phyloP scores from a whole-genome alignment of 805 yeast species.

The Ogataea henricii region DNA sequence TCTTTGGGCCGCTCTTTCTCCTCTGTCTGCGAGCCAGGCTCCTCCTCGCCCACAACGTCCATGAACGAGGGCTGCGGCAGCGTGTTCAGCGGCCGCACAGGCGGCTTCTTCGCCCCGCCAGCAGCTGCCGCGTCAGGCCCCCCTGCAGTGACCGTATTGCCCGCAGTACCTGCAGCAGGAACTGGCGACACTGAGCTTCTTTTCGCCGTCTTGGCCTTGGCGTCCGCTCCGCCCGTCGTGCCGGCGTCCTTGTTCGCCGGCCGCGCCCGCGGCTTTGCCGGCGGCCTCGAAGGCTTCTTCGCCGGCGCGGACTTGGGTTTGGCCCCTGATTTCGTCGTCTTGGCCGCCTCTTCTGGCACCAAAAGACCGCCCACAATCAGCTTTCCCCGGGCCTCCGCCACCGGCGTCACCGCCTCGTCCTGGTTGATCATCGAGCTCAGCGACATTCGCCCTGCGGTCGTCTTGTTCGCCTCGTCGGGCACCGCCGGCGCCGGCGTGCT shows the following conservation, averaged over 20 bases:
- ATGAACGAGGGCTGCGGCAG: constrained; percentile 24
- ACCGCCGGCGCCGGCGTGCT: constrained; percentile 1
- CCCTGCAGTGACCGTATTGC: neutral
- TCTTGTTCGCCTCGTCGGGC: neutral
- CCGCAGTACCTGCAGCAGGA: neutral
- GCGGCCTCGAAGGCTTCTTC: constrained; percentile 8
- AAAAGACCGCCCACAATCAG: constrained; percentile 20
- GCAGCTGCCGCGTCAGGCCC: neutral
- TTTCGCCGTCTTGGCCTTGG: neutral
- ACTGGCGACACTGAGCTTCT: constrained; percentile 1
- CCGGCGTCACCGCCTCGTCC: constrained; percentile 12
- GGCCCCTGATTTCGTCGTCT: constrained; percentile 3
- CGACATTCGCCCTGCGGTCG: constrained; percentile 22
- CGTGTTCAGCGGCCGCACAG: constrained; percentile 9
- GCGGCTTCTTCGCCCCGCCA: constrained; percentile 5
- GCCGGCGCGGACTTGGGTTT: constrained; percentile 6
- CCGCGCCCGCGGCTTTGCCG: constrained; percentile 5
- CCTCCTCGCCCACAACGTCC: constrained; percentile 16
- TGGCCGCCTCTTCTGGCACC: constrained; percentile 7
- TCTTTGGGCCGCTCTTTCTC: constrained; percentile 1
- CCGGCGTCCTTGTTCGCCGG: neutral
- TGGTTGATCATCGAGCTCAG: constrained; percentile 30
- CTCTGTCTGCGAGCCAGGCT: neutral
- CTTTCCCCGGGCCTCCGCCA: constrained; percentile 3
- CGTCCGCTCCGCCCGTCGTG: neutral